Base-by-base conservation (phyloP, 129 eudicot genomes). In the Tanacetum coccineum region DNA sequence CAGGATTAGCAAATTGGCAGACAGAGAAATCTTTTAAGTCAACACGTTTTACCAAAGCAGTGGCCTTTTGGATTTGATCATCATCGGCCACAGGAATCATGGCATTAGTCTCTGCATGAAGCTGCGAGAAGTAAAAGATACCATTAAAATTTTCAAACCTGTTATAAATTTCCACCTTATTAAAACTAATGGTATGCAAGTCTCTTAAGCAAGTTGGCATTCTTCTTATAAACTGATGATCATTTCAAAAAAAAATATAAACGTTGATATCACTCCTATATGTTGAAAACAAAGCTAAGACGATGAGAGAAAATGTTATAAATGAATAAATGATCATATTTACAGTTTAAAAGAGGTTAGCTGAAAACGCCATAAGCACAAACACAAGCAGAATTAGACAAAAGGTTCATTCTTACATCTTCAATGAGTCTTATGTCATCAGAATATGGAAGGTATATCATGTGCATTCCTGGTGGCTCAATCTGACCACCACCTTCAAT, bases 391-490 rank as follows among this genome's bases (percentile, higher is more conserved):
- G 53, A 69, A 22, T 14, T 54, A n/a, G 64, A 53, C 55, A 10
- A 25, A 32, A 14, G 47, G 25, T 57, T 20, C 17, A 11, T 52
- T 45, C 77, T 53, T 70, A 72, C 99, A 92, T 89, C 99, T 68
- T 89, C 99, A 77, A 83, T 54, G 47, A 80, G 87, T 80, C 99
- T 81, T 70, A 93, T 81, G 78, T 93, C 99, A 79, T 89, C 96
- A 67, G 96, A 86, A 84, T 86, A 89, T 49, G 99, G 99, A 75
- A 93, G 99, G 61, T 86, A 84, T 74, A 93, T 89, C 93, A 93
- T 82, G 85, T 93, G 95, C 96, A 93, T 86, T 77, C 99, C 99
- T 42, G 99, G 95, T 36, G 99, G 99, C 82, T 93, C 99, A 81
- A 93, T 81, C 75, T 93, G 99, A 74, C 96, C 96, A 62, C 99